Evolutionary conservation across 73 alveolate species (phyloP), one percentile per base, ranked within the genome.

Genomic region (Effrenium voratum): DNA sequence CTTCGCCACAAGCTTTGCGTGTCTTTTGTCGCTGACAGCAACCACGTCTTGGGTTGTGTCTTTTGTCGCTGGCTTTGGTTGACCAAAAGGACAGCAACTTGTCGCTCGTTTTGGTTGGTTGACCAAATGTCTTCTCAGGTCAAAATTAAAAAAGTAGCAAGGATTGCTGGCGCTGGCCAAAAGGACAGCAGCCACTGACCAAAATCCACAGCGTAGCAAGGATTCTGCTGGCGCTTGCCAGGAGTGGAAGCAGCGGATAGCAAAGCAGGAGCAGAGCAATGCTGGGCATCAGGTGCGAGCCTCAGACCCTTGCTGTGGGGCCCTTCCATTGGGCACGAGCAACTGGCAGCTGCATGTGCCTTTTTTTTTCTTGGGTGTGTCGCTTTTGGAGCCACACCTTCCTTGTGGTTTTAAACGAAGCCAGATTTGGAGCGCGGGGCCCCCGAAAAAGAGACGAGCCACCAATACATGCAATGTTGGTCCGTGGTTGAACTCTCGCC

Each of bases 181-280:
- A n/a, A n/a, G n/a, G 68, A 55, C 30, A 13, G 10, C 22, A 13
- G 68, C 68, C 10, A 55, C 68, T 13, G 10, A 22, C 85, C 85
- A 75, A 15, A 16, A 0, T 66, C 41, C 5, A 13, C 1, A 16
- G 85, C 49, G 8, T 47, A 22, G 16, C 32, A 46, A 40, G 28
- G 12, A 5, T 40, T 12, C n/a, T 30, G 12, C 13, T 13, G n/a
- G 47, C 52, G 15, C 90, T 4, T 57, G 41, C 49, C 50, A 88
- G 97, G 97, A 90, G 32, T 90, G 97, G 97, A 90, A 90, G 75
- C 12, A 70, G n/a, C 97, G 97, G 32, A 50, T 90, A 22, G 86
- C 73, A 2, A 50, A 45, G 55, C 75, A 68, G 88, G 97, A 90
- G 75, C 97, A 90, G 52, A 45, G 68, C 45, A 70, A 70, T 44